Evolutionary conservation across 2,329 filamentous ascomycete species (phyloP).

Genomic region (Alternaria gansuensis): DNA sequence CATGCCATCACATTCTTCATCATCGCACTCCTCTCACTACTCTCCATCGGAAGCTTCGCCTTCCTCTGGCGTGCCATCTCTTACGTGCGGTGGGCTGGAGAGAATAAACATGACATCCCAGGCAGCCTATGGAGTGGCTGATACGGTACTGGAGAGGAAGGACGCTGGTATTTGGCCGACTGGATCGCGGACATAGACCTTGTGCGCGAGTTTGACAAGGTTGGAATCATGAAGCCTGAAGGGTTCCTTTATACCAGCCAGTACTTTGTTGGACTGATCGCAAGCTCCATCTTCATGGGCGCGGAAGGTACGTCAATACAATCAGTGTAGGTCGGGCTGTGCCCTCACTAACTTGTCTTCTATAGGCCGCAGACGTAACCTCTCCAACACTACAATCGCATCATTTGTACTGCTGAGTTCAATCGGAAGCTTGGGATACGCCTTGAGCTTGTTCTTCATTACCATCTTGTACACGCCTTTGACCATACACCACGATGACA

Average conservation of each 20-base stretch:
- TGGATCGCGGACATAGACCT: conserved; percentile 66
- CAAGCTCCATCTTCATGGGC: conserved; percentile 66
- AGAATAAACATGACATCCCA: conserved; percentile 54
- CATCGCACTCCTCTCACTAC: conserved; percentile 59
- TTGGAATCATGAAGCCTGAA: conserved; percentile 63
- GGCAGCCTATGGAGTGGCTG: conserved; percentile 53
- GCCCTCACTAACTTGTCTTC: conserved; percentile 10
- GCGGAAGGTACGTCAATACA: conserved; percentile 59
- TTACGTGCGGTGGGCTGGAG: conserved; percentile 62
- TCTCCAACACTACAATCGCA: conserved; percentile 60
- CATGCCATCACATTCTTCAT: conserved; percentile 53
- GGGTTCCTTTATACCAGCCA: conserved; percentile 72
- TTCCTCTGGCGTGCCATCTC: conserved; percentile 58
- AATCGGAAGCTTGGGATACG: conserved; percentile 67
- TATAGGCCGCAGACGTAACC: conserved; percentile 61
- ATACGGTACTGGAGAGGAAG: conserved; percentile 51
- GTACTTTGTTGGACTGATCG: conserved; percentile 63
- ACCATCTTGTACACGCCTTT: conserved; percentile 66
- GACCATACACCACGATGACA: conserved; percentile 53
- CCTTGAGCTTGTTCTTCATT: conserved; percentile 70
- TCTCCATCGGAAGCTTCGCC: conserved; percentile 57
- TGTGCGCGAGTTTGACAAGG: conserved; percentile 63
- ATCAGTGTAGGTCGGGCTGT: background rate
- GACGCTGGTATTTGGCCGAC: conserved; percentile 54
- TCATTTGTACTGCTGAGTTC: conserved; percentile 68